A percentile compares a stretch with the other conserved stretches of the same genome.
Evolutionary conservation across 768 basidiomycete genomes (phyloP).

Genomic region (Trametes gibbosa): DNA sequence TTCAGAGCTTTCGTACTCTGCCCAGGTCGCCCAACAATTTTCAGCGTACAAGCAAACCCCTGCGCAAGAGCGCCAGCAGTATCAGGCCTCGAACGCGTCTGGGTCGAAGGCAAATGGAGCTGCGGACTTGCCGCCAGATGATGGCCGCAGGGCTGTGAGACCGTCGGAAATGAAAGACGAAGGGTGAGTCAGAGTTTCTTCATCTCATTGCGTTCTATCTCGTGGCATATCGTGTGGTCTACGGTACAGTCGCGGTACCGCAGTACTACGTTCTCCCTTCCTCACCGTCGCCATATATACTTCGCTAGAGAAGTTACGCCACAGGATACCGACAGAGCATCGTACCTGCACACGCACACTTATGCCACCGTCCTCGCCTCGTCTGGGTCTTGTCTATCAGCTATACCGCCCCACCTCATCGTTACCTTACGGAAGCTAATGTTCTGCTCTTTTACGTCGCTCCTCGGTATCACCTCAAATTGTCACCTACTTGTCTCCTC

Average conservation of each 20-base stretch:
- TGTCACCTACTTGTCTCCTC: constrained; percentile 20
- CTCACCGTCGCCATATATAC: constrained; percentile 1
- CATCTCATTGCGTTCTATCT: neutral
- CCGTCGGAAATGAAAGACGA: constrained; percentile 94
- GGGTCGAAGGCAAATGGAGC: constrained; percentile 28
- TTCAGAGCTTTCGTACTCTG: constrained; percentile 22
- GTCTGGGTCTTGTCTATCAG: neutral
- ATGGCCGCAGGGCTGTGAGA: constrained; percentile 50
- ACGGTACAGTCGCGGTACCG: constrained; percentile 1
- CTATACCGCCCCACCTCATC: constrained; percentile 9
- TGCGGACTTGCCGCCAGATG: constrained; percentile 36
- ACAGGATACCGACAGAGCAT: constrained; percentile 3
- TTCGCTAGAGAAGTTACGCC: constrained; percentile 13
- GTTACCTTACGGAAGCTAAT: constrained; percentile 25
- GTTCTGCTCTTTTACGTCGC: constrained; percentile 6
- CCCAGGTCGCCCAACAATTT: constrained; percentile 25
- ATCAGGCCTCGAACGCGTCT: constrained; percentile 4
- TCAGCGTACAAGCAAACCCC: constrained; percentile 27
- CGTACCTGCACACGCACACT: neutral
- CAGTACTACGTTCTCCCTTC: constrained; percentile 13
- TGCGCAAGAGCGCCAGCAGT: constrained; percentile 23
- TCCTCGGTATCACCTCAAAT: constrained; percentile 14
- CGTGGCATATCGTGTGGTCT: constrained; percentile 3
- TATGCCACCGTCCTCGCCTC: constrained; percentile 6
- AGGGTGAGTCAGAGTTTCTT: constrained; percentile 65